These are phyloP conservation scores for Picea abies DNA, from an alignment of 83 land plant genomes.

Conservation along the genomic window DNA sequence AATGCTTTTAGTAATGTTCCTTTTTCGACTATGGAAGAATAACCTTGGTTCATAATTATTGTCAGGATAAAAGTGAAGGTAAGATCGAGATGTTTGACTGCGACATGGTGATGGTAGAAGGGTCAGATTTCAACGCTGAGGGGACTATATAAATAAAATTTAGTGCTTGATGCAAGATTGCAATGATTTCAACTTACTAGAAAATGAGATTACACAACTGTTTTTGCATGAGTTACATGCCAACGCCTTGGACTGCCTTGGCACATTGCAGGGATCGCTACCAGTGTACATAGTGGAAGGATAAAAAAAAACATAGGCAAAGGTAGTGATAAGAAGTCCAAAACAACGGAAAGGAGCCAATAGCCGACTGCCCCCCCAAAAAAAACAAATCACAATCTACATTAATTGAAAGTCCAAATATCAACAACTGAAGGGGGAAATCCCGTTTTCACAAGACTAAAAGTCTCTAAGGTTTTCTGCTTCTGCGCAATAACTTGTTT, in stretches of 20 bases:
- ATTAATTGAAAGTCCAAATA: no score
- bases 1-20: background rate
- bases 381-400: no score
- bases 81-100: constrained; percentile 54
- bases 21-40: background rate
- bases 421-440: no score
- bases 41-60: background rate
- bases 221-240: background rate
- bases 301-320: no score
- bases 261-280: constrained; percentile 35
- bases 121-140: constrained; percentile 52
- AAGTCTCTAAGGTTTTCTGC: no score
- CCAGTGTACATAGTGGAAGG: no score
- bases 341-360: no score
- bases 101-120: constrained; percentile 52
- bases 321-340: no score
- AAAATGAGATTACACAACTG: background rate
- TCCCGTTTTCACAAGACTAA: no score
- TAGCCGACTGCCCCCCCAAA: no score
- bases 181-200: no score
- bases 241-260: background rate
- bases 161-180: constrained; percentile 29
- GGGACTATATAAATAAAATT: constrained; percentile 45
- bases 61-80: background rate
- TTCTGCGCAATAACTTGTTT: no score